Evolutionary conservation across 306 rosid genomes (phyloP).

Genomic region (Sphenostylis stenocarpa): DNA sequence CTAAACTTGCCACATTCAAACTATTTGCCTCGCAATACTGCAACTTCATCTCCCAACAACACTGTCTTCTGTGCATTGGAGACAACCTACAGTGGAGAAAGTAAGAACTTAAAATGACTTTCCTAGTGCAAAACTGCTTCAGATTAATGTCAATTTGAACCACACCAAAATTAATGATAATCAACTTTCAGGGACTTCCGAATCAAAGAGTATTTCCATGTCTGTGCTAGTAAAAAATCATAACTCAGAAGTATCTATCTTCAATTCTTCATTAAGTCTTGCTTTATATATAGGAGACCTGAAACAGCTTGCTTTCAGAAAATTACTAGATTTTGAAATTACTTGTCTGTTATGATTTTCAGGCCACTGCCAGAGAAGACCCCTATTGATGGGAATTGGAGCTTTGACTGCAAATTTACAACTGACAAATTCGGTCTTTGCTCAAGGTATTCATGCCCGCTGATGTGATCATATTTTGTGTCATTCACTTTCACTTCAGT

Average conservation of each 20-base stretch:
- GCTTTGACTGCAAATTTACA: slow-evolving; percentile 61
- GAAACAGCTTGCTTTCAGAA: neutral
- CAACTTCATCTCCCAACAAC: slow-evolving; percentile 46
- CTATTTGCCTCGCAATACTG: slow-evolving; percentile 44
- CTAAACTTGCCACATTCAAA: slow-evolving; percentile 49
- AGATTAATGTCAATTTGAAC: neutral
- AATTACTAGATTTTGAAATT: neutral
- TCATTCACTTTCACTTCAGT: neutral
- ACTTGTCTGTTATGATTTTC: slow-evolving; percentile 12
- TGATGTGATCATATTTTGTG: neutral
- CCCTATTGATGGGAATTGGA: slow-evolving; percentile 73
- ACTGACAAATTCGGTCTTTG: slow-evolving; percentile 55
- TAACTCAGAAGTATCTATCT: neutral
- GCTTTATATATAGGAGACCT: neutral
- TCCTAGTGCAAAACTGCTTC: neutral
- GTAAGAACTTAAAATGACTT: slow-evolving; percentile 42
- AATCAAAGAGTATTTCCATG: neutral
- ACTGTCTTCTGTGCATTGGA: slow-evolving; percentile 45
- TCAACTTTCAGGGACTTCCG: neutral
- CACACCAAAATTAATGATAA: neutral
- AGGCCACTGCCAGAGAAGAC: slow-evolving; percentile 77
- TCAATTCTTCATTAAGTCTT: neutral
- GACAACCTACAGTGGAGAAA: slow-evolving; percentile 44
- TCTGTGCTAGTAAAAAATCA: neutral
- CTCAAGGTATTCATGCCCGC: slow-evolving; percentile 60